A percentile compares a stretch with the other conserved stretches of the same genome.
These are phyloP conservation scores for Huntiella abstrusa DNA, from an alignment of 2,329 filamentous ascomycete genomes.

Conservation along the genomic window DNA sequence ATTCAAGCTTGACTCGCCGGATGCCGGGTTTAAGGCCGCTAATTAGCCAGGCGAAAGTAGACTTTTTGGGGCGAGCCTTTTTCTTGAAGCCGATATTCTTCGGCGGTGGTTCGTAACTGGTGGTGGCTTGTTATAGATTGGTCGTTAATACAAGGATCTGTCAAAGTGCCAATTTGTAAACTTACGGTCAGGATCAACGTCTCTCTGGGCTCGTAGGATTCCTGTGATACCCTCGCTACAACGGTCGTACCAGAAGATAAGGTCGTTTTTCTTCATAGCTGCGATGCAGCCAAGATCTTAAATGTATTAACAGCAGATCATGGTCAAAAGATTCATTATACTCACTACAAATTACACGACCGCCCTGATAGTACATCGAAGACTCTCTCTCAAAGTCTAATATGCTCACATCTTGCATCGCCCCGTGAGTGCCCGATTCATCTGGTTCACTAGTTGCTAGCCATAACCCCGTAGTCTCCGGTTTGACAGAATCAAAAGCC, in stretches of 20 bases:
- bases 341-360: slow-evolving; percentile 4
- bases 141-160: background rate
- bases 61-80: background rate
- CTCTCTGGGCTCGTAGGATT: background rate
- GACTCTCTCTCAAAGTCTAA: slow-evolving; percentile 1
- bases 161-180: background rate
- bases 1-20: slow-evolving; percentile 3
- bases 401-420: slow-evolving; percentile 4
- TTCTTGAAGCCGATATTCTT: background rate
- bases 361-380: background rate
- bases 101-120: background rate
- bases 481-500: background rate
- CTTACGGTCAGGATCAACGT: slow-evolving; percentile 2
- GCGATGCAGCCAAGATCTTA: slow-evolving; percentile 7
- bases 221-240: slow-evolving; percentile 4
- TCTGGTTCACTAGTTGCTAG: slow-evolving; percentile 3
- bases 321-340: background rate
- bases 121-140: background rate
- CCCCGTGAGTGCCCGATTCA: slow-evolving; percentile 1
- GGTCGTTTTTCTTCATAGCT: slow-evolving; percentile 7
- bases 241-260: slow-evolving; percentile 10
- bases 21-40: slow-evolving; percentile 1
- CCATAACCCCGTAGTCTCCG: slow-evolving; percentile 7
- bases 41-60: background rate
- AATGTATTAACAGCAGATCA: background rate